phyloP scores from a whole-genome alignment of 1,139 yeast species.

The Ogataea hybrid region DNA sequence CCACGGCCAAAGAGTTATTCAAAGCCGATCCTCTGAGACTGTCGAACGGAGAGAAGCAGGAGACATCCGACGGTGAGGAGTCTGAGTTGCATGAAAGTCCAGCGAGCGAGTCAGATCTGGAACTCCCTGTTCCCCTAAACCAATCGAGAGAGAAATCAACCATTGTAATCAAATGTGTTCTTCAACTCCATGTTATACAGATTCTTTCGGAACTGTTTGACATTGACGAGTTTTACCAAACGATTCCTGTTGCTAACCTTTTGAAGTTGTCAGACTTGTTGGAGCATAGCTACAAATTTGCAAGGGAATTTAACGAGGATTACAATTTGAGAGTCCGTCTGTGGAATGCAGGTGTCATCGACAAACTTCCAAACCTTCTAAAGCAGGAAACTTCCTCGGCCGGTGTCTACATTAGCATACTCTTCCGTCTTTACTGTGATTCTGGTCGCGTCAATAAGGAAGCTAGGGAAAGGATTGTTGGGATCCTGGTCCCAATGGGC shows the following conservation, averaged over 20 bases:
- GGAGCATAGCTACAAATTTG: slow-evolving; percentile 72
- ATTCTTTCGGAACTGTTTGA: slow-evolving; percentile 77
- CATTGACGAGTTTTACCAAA: slow-evolving; percentile 63
- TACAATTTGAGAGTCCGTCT: slow-evolving; percentile 80
- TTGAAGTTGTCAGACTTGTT: slow-evolving; percentile 59
- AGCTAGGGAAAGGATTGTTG: slow-evolving; percentile 44
- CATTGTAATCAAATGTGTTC: slow-evolving; percentile 88
- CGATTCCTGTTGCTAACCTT: slow-evolving; percentile 65
- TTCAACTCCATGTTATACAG: slow-evolving; percentile 87
- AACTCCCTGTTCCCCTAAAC: slow-evolving; percentile 26
- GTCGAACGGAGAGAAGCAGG: slow-evolving; percentile 17
- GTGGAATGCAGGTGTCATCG: slow-evolving; percentile 92
- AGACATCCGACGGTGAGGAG: slow-evolving; percentile 31
- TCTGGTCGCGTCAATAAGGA: slow-evolving; percentile 37
- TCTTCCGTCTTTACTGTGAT: slow-evolving; percentile 80
- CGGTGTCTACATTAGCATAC: slow-evolving; percentile 77
- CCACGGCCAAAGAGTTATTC: slow-evolving; percentile 85
- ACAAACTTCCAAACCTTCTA: slow-evolving; percentile 84
- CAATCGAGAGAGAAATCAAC: slow-evolving; percentile 60
- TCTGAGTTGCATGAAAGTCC: slow-evolving; percentile 1
- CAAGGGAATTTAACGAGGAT: slow-evolving; percentile 85
- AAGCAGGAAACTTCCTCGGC: slow-evolving; percentile 92
- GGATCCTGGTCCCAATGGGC: slow-evolving; percentile 67
- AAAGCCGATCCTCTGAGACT: slow-evolving; percentile 59
- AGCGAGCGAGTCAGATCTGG: slow-evolving; percentile 10